Percentiles rank a stretch among this genome's conserved stretches.
These are phyloP conservation scores for Metschnikowia picachoensis DNA, from an alignment of 805 yeast genomes.

Conservation along the genomic window DNA sequence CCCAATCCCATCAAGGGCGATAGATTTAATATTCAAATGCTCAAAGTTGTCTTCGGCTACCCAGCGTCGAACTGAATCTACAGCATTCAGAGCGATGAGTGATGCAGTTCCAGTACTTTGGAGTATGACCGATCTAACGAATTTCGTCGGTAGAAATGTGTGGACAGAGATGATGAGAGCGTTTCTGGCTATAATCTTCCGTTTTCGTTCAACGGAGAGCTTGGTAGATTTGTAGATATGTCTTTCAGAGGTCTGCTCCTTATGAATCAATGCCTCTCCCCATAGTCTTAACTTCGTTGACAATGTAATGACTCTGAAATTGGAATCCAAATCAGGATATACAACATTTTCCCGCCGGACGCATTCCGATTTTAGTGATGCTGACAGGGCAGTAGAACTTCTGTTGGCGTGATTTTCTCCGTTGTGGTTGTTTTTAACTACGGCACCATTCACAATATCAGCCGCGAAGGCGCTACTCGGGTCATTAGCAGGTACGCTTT, in stretches of 20 bases:
- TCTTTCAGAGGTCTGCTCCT: conserved; percentile 13
- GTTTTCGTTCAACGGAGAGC: conserved; percentile 6
- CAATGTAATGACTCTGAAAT: conserved; percentile 20
- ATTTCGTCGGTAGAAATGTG: conserved; percentile 38
- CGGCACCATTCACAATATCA: too few species aligned
- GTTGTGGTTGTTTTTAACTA: too few species aligned
- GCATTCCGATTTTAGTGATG: not conserved
- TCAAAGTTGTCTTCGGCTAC: conserved; percentile 7
- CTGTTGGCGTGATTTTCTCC: not conserved
- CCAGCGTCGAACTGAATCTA: conserved; percentile 31
- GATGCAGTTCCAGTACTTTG: conserved; percentile 36
- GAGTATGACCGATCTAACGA: conserved; percentile 34
- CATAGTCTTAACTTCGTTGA: conserved; percentile 19
- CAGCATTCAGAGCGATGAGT: conserved; percentile 26
- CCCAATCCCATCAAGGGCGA: conserved; percentile 42
- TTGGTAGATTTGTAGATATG: conserved; percentile 14
- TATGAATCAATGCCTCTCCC: conserved; percentile 18
- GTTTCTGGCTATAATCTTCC: conserved; percentile 8
- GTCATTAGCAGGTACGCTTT: too few species aligned
- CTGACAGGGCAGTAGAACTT: not conserved
- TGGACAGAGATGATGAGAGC: conserved; percentile 37
- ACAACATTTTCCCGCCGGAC: not conserved
- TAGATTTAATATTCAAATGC: conserved; percentile 27
- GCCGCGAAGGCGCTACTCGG: too few species aligned
- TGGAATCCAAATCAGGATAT: conserved; percentile 17